Evolutionary conservation across 75 land plant genomes (phyloP).

Genomic region (Pinus tabuliformis): DNA sequence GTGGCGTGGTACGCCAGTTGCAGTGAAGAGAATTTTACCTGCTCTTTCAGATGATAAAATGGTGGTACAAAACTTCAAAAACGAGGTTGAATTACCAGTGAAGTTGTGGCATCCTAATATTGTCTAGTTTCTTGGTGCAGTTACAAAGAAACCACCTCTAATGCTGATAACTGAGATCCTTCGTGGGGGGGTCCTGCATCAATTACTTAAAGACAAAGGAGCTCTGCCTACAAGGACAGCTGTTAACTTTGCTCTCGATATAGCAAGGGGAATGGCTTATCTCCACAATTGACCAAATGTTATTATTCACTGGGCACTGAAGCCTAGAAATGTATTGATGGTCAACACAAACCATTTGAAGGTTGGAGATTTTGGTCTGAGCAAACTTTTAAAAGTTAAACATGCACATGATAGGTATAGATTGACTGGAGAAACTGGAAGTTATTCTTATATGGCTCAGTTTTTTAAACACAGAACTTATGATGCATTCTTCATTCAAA

Average conservation of each 20-base stretch:
- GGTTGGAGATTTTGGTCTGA: constrained; percentile 92
- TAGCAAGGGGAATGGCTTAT: constrained; percentile 97
- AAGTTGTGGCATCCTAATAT: constrained; percentile 94
- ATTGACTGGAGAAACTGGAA: constrained; percentile 95
- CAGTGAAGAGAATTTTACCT: too few relatives aligned
- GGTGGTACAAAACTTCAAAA: constrained; percentile 64
- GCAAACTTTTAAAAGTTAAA: constrained; percentile 83
- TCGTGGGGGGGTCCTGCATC: constrained; percentile 86
- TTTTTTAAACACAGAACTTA: too few relatives aligned
- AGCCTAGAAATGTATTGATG: constrained; percentile 87
- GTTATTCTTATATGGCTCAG: constrained; percentile 14
- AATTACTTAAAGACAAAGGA: constrained; percentile 69
- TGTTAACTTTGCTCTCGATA: constrained; percentile 81
- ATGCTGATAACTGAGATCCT: constrained; percentile 90
- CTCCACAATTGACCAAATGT: constrained; percentile 87
- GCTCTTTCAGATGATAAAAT: too few relatives aligned
- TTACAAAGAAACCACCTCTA: constrained; percentile 75
- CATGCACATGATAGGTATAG: constrained; percentile 89
- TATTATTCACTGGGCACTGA: constrained; percentile 84
- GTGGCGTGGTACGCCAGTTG: too few relatives aligned
- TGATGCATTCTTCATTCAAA: too few relatives aligned
- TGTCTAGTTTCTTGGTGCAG: constrained; percentile 97
- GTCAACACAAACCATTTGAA: constrained; percentile 77
- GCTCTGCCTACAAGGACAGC: constrained; percentile 53
- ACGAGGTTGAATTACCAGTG: constrained; percentile 87